phyloP scores from a whole-genome alignment of 495 filamentous ascomycete species.

The Penicillium goetzii region DNA sequence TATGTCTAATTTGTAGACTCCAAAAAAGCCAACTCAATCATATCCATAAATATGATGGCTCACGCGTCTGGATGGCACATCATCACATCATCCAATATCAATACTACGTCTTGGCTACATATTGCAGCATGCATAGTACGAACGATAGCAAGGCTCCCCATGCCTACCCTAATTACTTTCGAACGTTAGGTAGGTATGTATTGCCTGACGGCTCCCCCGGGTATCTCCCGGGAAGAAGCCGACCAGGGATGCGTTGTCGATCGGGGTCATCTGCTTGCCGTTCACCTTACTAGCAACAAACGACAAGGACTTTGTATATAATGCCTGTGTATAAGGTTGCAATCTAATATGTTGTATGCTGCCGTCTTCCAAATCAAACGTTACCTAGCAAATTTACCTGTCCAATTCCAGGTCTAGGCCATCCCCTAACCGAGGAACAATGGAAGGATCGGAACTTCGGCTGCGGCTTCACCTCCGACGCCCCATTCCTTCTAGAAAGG shows the following conservation, averaged over 20 bases:
- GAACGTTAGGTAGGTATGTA: too few relatives aligned
- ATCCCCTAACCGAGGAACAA: conserved; percentile 2
- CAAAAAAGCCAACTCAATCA: neutral
- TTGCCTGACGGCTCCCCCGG: neutral
- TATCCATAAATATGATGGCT: conserved; percentile 5
- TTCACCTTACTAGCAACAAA: too few relatives aligned
- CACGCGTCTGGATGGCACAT: neutral
- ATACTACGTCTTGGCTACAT: neutral
- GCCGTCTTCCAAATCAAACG: neutral
- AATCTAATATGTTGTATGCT: neutral
- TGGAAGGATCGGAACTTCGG: conserved; percentile 3
- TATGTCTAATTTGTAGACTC: neutral
- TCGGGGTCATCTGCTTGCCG: conserved; percentile 9
- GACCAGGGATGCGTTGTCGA: conserved; percentile 23
- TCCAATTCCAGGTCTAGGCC: neutral
- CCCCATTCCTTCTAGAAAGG: conserved; percentile 7
- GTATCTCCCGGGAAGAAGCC: neutral
- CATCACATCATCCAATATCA: neutral
- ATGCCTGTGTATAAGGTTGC: too few relatives aligned
- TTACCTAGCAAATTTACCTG: neutral
- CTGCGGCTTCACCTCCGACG: conserved; percentile 1
- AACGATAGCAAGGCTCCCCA: neutral
- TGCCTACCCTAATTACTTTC: neutral
- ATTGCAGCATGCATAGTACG: neutral
- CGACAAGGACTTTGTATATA: neutral